Evolutionary conservation across 75 land plant species (phyloP).

Genomic region (Pinus albicaulis): DNA sequence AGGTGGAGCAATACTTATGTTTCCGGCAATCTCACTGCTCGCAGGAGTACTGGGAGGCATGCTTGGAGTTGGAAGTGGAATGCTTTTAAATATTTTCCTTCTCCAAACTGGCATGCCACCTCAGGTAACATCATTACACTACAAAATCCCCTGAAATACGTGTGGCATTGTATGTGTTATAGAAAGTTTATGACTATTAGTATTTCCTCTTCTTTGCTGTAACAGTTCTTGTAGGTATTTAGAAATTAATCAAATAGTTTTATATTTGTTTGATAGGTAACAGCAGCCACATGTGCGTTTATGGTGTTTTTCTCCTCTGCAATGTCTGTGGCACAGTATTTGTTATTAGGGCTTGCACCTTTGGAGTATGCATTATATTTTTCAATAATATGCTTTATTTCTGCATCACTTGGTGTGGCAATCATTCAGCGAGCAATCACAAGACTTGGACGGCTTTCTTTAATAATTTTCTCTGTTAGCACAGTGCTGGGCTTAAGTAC

Average conservation of each 20-base stretch:
- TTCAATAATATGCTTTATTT: constrained; percentile 47
- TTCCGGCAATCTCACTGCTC: constrained; percentile 61
- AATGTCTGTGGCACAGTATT: constrained; percentile 73
- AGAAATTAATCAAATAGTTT: background rate
- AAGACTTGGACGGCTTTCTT: constrained; percentile 63
- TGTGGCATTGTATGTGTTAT: too few species aligned
- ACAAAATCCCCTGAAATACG: background rate
- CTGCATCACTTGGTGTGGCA: constrained; percentile 55
- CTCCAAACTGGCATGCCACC: constrained; percentile 76
- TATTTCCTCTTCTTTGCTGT: constrained; percentile 1
- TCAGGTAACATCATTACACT: constrained; percentile 44
- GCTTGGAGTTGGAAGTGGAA: constrained; percentile 87
- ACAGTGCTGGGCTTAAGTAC: constrained; percentile 79
- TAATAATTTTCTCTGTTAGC: constrained; percentile 70
- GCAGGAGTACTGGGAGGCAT: constrained; percentile 82
- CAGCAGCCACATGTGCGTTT: constrained; percentile 80
- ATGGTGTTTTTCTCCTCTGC: constrained; percentile 91
- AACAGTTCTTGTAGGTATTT: background rate
- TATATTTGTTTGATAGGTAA: constrained; percentile 37
- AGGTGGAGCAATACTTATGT: constrained; percentile 8
- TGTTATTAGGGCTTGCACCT: constrained; percentile 70
- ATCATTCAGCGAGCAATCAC: constrained; percentile 50
- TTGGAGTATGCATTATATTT: constrained; percentile 43
- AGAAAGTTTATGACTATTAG: background rate
- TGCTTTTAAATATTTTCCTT: constrained; percentile 82